Percentiles rank a stretch among this genome's conserved stretches.
Conservation (phyloP, 106 monocot genomes). For the Dendrobium catenatum region DNA sequence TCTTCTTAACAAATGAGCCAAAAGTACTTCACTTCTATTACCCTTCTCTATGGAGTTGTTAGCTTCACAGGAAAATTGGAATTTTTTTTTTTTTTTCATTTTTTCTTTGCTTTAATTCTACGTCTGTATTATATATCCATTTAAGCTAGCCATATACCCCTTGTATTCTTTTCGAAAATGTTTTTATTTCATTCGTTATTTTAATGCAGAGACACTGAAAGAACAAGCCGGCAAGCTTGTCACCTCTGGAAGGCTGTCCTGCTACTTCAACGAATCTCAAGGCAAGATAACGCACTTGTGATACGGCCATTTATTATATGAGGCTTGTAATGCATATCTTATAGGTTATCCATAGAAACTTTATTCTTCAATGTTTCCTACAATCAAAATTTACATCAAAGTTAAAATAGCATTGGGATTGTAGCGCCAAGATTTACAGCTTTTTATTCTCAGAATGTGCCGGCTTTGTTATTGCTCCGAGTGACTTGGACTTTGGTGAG, state of each 20-base stretch:
- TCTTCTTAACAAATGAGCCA: too few relatives aligned
- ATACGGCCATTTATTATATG: not conserved
- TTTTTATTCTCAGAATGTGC: too few relatives aligned
- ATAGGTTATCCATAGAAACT: too few relatives aligned
- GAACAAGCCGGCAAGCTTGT: not conserved
- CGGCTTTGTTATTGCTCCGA: too few relatives aligned
- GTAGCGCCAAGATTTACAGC: too few relatives aligned
- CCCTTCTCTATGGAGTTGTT: not conserved
- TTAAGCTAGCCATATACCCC: not conserved
- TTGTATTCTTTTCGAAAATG: not conserved
- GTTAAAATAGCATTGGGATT: too few relatives aligned
- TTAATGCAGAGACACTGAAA: not conserved
- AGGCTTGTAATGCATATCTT: not conserved
- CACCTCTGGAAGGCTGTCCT: not conserved
- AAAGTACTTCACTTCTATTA: not conserved
- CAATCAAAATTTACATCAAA: too few relatives aligned
- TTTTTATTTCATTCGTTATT: not conserved
- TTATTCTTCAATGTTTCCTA: too few relatives aligned
- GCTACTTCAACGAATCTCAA: not conserved
- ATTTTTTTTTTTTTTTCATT: not conserved
- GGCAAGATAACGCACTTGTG: not conserved
- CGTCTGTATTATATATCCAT: not conserved
- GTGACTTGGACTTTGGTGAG: too few relatives aligned
- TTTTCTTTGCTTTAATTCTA: not conserved
- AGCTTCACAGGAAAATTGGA: too few relatives aligned